Evolutionary conservation across 495 filamentous ascomycete species (phyloP).

Genomic region (Friedmanniomyces endolithicus): DNA sequence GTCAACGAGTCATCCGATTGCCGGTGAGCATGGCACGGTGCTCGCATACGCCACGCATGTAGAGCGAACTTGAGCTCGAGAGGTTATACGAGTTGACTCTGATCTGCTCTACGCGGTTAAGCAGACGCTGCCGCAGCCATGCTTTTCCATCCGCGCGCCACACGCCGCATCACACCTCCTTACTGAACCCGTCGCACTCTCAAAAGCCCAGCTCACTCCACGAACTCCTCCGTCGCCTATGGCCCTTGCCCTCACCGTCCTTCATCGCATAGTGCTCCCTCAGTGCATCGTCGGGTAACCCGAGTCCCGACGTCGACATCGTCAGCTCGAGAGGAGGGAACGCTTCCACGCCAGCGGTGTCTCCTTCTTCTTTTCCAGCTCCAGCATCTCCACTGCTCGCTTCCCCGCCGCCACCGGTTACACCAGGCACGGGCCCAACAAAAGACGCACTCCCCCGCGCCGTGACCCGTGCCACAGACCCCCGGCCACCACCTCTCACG

Average conservation of each 20-base stretch:
- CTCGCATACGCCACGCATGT: no score
- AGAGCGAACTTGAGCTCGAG: no score
- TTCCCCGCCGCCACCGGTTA: neutral
- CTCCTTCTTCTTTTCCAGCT: no score
- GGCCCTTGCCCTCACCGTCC: neutral
- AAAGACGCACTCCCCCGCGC: neutral
- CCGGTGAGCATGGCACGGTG: no score
- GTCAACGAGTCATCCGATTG: no score
- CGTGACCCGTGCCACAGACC: neutral
- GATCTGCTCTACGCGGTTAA: no score
- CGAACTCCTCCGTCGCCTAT: neutral
- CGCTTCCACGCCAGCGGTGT: neutral
- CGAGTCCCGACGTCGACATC: neutral
- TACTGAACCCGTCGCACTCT: neutral
- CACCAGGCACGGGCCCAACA: neutral
- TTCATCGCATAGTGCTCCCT: neutral
- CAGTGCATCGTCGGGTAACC: neutral
- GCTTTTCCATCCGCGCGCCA: no score
- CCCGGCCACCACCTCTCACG: neutral
- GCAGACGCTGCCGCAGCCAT: no score
- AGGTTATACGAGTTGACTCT: no score
- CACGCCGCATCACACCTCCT: neutral
- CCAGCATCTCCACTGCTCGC: neutral
- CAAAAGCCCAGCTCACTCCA: constrained; percentile 1
- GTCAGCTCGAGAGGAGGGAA: neutral